These are phyloP conservation scores for Maudiozyma pseudohumilis DNA, from an alignment of 805 yeast species.

Conservation along the genomic window DNA sequence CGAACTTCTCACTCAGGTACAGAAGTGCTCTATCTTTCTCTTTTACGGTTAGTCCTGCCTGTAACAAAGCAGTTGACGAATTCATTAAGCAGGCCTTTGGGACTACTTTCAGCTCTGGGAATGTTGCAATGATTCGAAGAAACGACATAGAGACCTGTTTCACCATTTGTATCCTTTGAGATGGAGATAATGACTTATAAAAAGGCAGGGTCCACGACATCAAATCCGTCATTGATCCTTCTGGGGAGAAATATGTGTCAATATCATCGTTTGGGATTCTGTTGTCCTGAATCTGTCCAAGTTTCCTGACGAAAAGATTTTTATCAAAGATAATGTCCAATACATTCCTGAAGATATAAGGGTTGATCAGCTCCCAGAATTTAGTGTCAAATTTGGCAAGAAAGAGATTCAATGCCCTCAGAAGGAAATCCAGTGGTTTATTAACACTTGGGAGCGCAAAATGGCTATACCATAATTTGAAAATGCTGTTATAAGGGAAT, in stretches of 20 bases:
- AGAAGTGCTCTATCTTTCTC: slow-evolving; percentile 22
- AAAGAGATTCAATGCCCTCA: slow-evolving; percentile 42
- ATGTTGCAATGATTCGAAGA: slow-evolving; percentile 31
- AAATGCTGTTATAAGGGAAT: slow-evolving; percentile 26
- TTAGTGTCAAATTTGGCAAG: slow-evolving; percentile 34
- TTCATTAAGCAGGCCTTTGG: slow-evolving; percentile 29
- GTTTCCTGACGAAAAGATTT: slow-evolving; percentile 35
- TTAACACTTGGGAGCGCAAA: slow-evolving; percentile 21
- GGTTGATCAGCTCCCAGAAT: slow-evolving; percentile 49
- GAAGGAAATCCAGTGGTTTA: slow-evolving; percentile 39
- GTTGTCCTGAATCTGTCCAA: slow-evolving; percentile 25
- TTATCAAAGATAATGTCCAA: slow-evolving; percentile 52
- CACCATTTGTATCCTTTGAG: slow-evolving; percentile 45
- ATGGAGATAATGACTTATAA: slow-evolving; percentile 33
- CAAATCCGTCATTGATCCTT: slow-evolving; percentile 35
- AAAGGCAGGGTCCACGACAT: slow-evolving; percentile 47
- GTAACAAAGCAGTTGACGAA: slow-evolving; percentile 29
- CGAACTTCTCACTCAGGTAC: slow-evolving; percentile 25
- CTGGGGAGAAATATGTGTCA: slow-evolving; percentile 19
- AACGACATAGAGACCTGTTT: slow-evolving; percentile 43
- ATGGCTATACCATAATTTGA: slow-evolving; percentile 28
- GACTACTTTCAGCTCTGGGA: slow-evolving; percentile 15
- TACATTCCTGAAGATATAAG: slow-evolving; percentile 44
- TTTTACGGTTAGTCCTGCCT: slow-evolving; percentile 24
- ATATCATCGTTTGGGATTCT: slow-evolving; percentile 23